These are phyloP conservation scores for Botryobasidium botryosum DNA, from an alignment of 768 basidiomycete species.

Conservation along the genomic window DNA sequence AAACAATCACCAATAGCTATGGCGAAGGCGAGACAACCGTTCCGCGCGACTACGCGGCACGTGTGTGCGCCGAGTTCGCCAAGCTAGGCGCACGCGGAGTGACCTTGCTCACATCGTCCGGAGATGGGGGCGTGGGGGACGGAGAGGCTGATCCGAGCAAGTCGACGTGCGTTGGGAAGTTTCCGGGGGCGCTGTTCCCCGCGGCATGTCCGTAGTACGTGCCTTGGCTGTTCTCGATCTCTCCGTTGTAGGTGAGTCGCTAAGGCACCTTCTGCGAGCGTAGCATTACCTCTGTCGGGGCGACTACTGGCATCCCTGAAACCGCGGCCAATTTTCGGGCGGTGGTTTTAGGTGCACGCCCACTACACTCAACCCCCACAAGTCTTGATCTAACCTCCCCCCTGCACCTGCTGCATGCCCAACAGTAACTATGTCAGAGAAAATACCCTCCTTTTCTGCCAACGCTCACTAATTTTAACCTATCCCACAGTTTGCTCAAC, in stretches of 20 bases:
- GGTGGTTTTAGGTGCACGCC: conserved; percentile 3
- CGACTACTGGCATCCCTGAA: not conserved
- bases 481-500: not conserved
- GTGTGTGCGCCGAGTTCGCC: not conserved
- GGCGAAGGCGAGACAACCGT: not conserved
- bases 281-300: not conserved
- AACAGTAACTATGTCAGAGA: too few species aligned
- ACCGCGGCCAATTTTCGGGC: not conserved
- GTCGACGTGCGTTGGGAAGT: too few species aligned
- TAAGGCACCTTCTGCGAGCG: not conserved
- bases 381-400: too few species aligned
- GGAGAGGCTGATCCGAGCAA: not conserved
- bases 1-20: not conserved
- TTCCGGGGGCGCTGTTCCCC: too few species aligned
- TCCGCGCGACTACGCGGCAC: not conserved
- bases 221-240: too few species aligned
- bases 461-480: too few species aligned
- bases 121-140: conserved; percentile 2
- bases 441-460: too few species aligned
- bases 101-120: not conserved
- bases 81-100: conserved; percentile 1
- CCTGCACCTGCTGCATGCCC: too few species aligned
- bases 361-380: too few species aligned
- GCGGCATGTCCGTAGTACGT: not conserved
- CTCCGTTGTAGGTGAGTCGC: not conserved